A percentile compares a stretch with the other conserved stretches of the same genome.
Evolutionary conservation across 768 basidiomycete species (phyloP).

Genomic region (Omphalotus guepiniiformis): DNA sequence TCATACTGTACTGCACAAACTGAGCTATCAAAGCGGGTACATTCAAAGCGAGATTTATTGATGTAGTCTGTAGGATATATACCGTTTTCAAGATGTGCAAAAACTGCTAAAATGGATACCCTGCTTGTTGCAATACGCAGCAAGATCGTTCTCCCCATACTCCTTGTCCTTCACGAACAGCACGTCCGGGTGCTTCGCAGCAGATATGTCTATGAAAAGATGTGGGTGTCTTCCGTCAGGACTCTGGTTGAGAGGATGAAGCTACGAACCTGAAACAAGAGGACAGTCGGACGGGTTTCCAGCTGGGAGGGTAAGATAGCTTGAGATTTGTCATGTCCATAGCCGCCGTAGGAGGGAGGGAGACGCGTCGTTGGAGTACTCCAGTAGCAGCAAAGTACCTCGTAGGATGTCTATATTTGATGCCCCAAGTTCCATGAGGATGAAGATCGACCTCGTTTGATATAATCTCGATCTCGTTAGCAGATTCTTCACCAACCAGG

Average conservation of each 20-base stretch:
- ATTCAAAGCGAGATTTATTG: too few species aligned
- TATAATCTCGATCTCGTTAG: constrained; percentile 81
- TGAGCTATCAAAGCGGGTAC: too few species aligned
- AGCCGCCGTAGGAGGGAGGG: constrained; percentile 51
- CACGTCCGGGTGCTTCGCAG: constrained; percentile 89
- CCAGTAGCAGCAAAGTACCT: constrained; percentile 47
- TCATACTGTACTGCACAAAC: too few species aligned
- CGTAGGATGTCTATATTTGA: constrained; percentile 87
- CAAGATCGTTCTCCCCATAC: constrained; percentile 81
- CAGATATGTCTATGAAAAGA: constrained; percentile 71
- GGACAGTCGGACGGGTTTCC: constrained; percentile 66
- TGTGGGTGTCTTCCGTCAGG: background rate
- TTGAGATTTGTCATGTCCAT: constrained; percentile 94
- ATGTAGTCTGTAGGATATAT: too few species aligned
- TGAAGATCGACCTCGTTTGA: constrained; percentile 78
- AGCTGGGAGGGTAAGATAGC: constrained; percentile 90
- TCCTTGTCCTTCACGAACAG: constrained; percentile 85
- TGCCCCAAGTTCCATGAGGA: constrained; percentile 68
- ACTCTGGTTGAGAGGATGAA: background rate
- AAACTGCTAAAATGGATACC: too few species aligned
- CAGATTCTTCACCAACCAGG: constrained; percentile 68
- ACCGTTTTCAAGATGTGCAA: too few species aligned
- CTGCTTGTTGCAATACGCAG: constrained; percentile 73
- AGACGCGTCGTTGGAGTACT: background rate
- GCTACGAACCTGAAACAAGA: constrained; percentile 86